Conservation (phyloP, 192 early-diverging fungal species). For the Lobosporangium transversale region DNA sequence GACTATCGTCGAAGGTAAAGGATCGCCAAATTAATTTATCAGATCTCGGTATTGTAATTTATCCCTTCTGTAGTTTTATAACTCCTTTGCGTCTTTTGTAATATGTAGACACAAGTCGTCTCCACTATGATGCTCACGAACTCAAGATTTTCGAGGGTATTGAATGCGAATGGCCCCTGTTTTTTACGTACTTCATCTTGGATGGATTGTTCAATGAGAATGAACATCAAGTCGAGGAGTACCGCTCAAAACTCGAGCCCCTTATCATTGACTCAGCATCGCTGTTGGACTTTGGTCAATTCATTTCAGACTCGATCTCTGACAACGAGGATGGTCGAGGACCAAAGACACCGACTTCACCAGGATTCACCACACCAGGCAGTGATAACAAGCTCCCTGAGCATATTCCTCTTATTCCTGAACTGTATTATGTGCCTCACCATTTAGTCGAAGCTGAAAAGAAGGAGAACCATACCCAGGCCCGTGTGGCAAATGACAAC, state of each 20-base stretch:
- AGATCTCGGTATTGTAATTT: background rate
- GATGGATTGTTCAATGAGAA: constrained; percentile 82
- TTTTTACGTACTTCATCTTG: constrained; percentile 88
- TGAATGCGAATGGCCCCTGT: constrained; percentile 91
- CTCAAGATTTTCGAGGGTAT: constrained; percentile 85
- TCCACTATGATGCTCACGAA: constrained; percentile 86
- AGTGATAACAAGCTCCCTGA: constrained; percentile 48
- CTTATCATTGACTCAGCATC: constrained; percentile 76
- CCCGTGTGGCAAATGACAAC: constrained; percentile 84
- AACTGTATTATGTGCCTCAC: constrained; percentile 86
- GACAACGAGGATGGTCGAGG: constrained; percentile 45
- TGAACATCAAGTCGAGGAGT: constrained; percentile 72
- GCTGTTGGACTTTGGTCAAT: constrained; percentile 60
- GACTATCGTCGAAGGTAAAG: constrained; percentile 69
- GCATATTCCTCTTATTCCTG: constrained; percentile 67
- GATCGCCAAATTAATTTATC: too few relatives aligned
- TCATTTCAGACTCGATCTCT: constrained; percentile 39
- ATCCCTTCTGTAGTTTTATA: background rate
- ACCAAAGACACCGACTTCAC: constrained; percentile 45
- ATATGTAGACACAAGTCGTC: constrained; percentile 65
- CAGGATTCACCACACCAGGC: constrained; percentile 31
- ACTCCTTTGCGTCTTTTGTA: background rate
- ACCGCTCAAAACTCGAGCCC: constrained; percentile 72
- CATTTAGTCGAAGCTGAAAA: constrained; percentile 78
- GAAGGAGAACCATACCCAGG: constrained; percentile 71